phyloP scores from a whole-genome alignment of 331 rosid species.

The Cydonia oblonga region DNA sequence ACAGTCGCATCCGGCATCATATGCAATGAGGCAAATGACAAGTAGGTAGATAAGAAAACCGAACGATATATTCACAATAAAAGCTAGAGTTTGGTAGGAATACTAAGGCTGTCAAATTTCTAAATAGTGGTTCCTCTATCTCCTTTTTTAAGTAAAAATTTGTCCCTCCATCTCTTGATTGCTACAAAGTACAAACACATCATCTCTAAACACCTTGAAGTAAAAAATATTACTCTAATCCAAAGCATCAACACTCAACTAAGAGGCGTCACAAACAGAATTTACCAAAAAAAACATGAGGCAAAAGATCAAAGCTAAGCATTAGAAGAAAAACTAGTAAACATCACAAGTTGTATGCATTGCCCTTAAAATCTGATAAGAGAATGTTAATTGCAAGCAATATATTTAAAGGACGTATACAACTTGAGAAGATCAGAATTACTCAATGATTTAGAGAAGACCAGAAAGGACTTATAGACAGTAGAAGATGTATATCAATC shows the following conservation, averaged over 20 bases:
- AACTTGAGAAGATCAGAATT: not conserved
- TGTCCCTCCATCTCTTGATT: not conserved
- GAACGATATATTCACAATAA: not conserved
- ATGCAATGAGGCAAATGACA: not conserved
- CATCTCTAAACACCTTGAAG: no score
- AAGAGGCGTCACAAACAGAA: not conserved
- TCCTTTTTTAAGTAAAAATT: not conserved
- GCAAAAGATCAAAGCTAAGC: not conserved
- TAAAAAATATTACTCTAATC: not conserved
- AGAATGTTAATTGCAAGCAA: not conserved
- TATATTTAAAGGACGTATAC: not conserved
- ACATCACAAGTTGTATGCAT: not conserved
- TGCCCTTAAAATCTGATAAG: not conserved
- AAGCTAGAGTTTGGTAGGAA: not conserved
- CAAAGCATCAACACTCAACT: not conserved
- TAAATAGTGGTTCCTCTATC: not conserved
- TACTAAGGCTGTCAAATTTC: not conserved
- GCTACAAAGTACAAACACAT: no score
- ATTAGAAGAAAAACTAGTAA: not conserved
- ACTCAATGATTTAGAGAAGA: not conserved
- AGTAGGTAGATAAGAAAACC: not conserved
- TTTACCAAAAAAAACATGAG: not conserved
- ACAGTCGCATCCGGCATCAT: not conserved
- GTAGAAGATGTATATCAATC: not conserved
- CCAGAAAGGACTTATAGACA: not conserved